phyloP scores from a whole-genome alignment of 2,329 filamentous ascomycete genomes.

The Coleophoma crateriformis region DNA sequence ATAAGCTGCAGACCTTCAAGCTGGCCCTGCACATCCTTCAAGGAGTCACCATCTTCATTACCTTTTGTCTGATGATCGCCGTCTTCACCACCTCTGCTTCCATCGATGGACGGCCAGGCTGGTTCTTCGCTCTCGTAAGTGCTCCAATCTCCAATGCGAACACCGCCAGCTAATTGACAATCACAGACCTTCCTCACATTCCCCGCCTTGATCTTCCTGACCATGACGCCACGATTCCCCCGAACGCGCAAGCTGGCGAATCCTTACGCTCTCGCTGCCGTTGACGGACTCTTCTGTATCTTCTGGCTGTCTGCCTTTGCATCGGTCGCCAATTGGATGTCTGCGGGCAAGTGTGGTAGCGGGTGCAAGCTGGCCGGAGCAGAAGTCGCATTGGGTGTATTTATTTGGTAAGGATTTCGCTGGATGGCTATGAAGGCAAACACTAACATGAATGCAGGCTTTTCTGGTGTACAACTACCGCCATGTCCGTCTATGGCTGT shows the following conservation, averaged over 20 bases:
- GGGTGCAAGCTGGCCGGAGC: constrained; percentile 57
- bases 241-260: constrained; percentile 57
- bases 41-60: constrained; percentile 46
- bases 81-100: constrained; percentile 46
- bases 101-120: constrained; percentile 54
- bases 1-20: constrained; percentile 36
- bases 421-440: background rate
- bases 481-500: constrained; percentile 54
- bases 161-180: constrained; percentile 3
- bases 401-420: constrained; percentile 47
- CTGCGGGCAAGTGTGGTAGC: constrained; percentile 45
- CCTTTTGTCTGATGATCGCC: constrained; percentile 54
- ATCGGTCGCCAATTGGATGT: constrained; percentile 59
- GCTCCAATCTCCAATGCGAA: background rate
- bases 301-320: constrained; percentile 65
- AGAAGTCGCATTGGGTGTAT: constrained; percentile 56
- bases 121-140: constrained; percentile 59
- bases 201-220: constrained; percentile 59
- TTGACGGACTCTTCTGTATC: constrained; percentile 53
- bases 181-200: constrained; percentile 58
- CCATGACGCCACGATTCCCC: constrained; percentile 58
- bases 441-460: constrained; percentile 34
- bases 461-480: constrained; percentile 46
- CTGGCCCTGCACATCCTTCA: constrained; percentile 51
- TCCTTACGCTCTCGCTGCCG: constrained; percentile 52